Evolutionary conservation across 495 filamentous ascomycete species (phyloP).

Genomic region (Friedmanniomyces endolithicus): DNA sequence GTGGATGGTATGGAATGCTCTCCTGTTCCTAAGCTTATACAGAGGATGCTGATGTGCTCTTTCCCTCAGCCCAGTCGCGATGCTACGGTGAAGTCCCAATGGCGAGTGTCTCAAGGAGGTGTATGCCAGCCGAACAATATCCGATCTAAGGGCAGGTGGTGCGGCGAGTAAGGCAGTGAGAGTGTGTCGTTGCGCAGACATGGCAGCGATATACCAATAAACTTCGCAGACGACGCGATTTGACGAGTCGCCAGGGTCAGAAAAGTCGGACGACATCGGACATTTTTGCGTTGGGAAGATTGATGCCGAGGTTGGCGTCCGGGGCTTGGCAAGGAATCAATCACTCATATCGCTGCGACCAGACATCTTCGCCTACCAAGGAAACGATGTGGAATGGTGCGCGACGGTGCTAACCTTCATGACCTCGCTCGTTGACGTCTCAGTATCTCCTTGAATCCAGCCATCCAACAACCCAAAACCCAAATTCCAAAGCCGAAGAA

Average conservation of each 20-base stretch:
- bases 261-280: background rate
- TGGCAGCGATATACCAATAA: background rate
- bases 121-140: slow-evolving; percentile 12
- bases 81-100: slow-evolving; percentile 1
- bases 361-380: too few species aligned
- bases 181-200: background rate
- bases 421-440: background rate
- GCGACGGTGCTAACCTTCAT: too few species aligned
- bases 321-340: too few species aligned
- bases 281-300: background rate
- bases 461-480: too few species aligned
- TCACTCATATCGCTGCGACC: too few species aligned
- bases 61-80: background rate
- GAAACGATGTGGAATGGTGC: too few species aligned
- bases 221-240: background rate
- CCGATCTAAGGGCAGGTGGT: slow-evolving; percentile 13
- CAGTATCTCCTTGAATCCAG: too few species aligned
- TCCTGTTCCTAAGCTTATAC: background rate
- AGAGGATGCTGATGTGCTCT: background rate
- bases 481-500: too few species aligned
- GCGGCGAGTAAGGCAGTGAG: background rate
- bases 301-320: slow-evolving; percentile 1
- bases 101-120: background rate
- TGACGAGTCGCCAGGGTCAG: background rate
- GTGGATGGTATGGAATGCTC: background rate